Conservation (phyloP, 192 early-diverging fungal species). For the Rhizoclosmatium globosum region DNA sequence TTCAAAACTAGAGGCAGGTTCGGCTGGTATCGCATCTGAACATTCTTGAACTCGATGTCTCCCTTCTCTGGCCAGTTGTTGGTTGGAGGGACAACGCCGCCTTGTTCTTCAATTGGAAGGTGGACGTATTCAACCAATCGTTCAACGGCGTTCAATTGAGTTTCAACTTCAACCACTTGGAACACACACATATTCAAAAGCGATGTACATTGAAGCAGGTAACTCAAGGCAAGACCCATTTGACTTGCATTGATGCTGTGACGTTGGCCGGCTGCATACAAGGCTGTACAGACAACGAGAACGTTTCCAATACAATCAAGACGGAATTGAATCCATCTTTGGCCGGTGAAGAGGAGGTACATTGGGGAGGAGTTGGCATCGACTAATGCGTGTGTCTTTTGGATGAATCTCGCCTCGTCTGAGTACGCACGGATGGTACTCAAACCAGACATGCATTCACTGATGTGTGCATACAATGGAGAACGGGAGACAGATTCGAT, state of each 20-base stretch:
- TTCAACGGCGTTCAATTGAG: conserved; percentile 34
- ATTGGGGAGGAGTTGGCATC: conserved; percentile 21
- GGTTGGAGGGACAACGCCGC: neutral
- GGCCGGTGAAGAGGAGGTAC: conserved; percentile 25
- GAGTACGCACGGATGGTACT: conserved; percentile 40
- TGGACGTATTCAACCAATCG: conserved; percentile 32
- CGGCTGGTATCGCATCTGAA: conserved; percentile 48
- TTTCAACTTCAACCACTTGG: conserved; percentile 28
- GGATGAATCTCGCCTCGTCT: conserved; percentile 18
- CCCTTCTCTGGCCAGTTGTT: conserved; percentile 53
- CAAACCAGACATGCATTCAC: conserved; percentile 47
- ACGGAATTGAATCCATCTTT: conserved; percentile 33
- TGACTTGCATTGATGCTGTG: conserved; percentile 10
- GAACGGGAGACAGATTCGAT: conserved; percentile 39
- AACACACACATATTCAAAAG: conserved; percentile 33
- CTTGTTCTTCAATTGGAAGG: conserved; percentile 26
- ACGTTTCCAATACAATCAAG: conserved; percentile 29
- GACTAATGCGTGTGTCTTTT: conserved; percentile 10
- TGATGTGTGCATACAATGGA: conserved; percentile 44
- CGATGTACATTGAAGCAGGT: conserved; percentile 23
- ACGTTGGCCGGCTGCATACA: conserved; percentile 13
- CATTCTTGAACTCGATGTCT: conserved; percentile 43
- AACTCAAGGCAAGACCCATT: conserved; percentile 8
- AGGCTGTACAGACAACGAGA: conserved; percentile 21
- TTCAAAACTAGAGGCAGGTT: conserved; percentile 40